Evolutionary conservation across 2,329 filamentous ascomycete species (phyloP), one percentile per base, ranked within the genome.

Genomic region (Colletotrichum truncatum): DNA sequence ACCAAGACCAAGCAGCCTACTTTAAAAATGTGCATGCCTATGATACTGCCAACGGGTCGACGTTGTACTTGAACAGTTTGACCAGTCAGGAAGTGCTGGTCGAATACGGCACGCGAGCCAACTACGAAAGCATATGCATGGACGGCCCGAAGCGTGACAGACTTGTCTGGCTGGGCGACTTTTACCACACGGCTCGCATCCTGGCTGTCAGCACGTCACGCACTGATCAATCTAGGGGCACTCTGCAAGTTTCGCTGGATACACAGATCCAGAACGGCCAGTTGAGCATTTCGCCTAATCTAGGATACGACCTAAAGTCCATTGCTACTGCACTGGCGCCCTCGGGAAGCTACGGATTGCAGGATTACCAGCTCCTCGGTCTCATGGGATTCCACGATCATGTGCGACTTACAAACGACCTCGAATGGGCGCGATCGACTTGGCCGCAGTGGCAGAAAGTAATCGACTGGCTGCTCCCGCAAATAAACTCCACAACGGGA

Each of bases 71-170:
- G 64, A 57, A 67, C 3, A 78, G 77, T 28, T 53, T 67, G 30
- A 23, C 70, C 2, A 59, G 78, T 38, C 75, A 69, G 1, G 68
- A 73, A 9, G 67, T 74, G 0, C 69, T 82, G 1, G 71, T 63
- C 1, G 80, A 83, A 45, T 82, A 80, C 36, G 74, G 75, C 4
- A 74, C 78, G 0, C 70, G 73, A 3, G 66, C 68, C 1, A 77
- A 81, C 23, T 62, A 71, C 2, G 68, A 70, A 5, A 67, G 72
- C 12, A 75, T 74, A 7, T 73, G 72, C 0, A 68, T 73, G 0
- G 87, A 89, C 70, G 87, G 86, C 4, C 84, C 85, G 0, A 89
- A 89, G 71, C 79, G 87, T 26, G 87, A 89, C 68, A 80, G 85
- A 4, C 76, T 86, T 10, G 82, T 89, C 2, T 90, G 87, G 86